Evolutionary conservation across 768 basidiomycete genomes (phyloP), one percentile per base, ranked within the genome.

Genomic region (Kwoniella sp.): DNA sequence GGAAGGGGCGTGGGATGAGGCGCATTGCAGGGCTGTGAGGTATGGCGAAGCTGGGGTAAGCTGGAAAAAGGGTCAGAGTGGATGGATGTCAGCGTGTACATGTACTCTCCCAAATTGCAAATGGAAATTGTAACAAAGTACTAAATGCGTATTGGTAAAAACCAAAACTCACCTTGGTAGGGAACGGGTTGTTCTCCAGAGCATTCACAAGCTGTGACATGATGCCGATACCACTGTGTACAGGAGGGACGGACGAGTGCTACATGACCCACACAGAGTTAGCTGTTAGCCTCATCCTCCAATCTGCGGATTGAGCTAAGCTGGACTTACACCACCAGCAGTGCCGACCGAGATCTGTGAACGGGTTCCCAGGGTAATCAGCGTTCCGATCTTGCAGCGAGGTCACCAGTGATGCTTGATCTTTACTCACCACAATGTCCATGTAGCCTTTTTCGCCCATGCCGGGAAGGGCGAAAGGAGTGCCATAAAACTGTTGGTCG

Each of bases 391-490:
- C 33, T 33, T 33, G 7, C 7, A 13, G 33, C 33, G 33, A 33
- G n/a, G n/a, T n/a, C n/a, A n/a, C n/a, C n/a, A n/a, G n/a, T n/a
- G n/a, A n/a, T n/a, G n/a, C n/a, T n/a, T n/a, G n/a, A n/a, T n/a
- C 37, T 30, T 15, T 5, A 72, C 68, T 46, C 46, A 72, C 70
- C 40, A 52, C 33, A 37, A 79, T 69, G 56, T 79, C 77, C 56
- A 77, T 54, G 54, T 77, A 79, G 15, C 78, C 77, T 55, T 79
- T 78, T 70, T 79, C 78, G 21, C 68, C 68, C 59, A 71, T 68
- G 10, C 60, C 71, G 17, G 74, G 74, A 0, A 70, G 55, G 40
- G 77, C 78, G 36, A 79, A 76, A 8, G 68, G 59, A 22, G 58
- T 63, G 33, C 77, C 75, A 49, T 67, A 78, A 58, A 67, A 69